Conservation (phyloP, 106 monocot genomes). For the Xerophyta viscosa region DNA sequence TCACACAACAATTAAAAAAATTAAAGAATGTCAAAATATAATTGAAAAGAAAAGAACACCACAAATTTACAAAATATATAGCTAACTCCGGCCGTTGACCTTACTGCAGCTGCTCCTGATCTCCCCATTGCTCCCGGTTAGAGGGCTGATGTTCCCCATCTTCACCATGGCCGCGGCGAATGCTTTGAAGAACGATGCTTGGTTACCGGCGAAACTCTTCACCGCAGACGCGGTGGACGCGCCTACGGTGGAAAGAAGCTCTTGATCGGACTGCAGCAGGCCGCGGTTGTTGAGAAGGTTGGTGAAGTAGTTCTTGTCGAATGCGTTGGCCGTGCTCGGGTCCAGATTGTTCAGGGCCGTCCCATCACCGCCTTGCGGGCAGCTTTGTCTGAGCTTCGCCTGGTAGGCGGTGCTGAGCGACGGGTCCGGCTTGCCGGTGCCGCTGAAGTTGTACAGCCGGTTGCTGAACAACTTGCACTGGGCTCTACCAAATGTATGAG, state of each 20-base stretch:
- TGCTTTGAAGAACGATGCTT: conserved; percentile 24
- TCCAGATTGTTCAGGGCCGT: conserved; percentile 32
- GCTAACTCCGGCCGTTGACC: conserved; percentile 28
- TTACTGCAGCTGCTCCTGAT: conserved; percentile 22
- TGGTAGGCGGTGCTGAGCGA: conserved; percentile 20
- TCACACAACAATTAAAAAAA: too few relatives aligned
- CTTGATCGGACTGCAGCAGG: conserved; percentile 46
- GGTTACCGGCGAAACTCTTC: conserved; percentile 22
- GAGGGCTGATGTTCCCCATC: conserved; percentile 36
- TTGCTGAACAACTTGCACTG: conserved; percentile 25
- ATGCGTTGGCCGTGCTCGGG: conserved; percentile 29
- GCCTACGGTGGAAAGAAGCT: conserved; percentile 30
- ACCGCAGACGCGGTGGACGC: conserved; percentile 24
- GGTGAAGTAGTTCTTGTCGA: conserved; percentile 50
- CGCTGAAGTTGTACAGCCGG: conserved; percentile 40
- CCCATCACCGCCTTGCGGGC: conserved; percentile 29
- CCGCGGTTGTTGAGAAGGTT: conserved; percentile 30
- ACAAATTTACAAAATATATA: too few relatives aligned
- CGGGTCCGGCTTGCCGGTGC: conserved; percentile 22
- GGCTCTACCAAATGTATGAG: conserved; percentile 42
- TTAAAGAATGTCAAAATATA: too few relatives aligned
- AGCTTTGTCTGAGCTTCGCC: conserved; percentile 15
- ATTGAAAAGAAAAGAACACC: too few relatives aligned
- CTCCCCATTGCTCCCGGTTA: conserved; percentile 27
- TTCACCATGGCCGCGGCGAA: conserved; percentile 28